phyloP scores from a whole-genome alignment of 1,284 basidiomycete species.

The Sanghuangporus sanghuang region DNA sequence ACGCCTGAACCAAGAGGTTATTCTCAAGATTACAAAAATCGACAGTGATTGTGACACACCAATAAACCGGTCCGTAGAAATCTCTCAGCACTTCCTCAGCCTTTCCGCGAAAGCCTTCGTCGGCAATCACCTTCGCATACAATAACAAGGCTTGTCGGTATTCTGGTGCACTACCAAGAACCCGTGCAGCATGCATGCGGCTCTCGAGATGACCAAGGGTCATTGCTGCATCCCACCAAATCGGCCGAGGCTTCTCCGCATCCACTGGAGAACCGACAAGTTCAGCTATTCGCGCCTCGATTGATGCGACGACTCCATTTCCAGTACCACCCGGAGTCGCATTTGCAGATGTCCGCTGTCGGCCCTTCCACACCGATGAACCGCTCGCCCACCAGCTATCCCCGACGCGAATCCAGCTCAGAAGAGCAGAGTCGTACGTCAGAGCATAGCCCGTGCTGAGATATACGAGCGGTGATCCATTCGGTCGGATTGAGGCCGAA shows the following conservation, averaged over 20 bases:
- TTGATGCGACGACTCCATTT: slow-evolving; percentile 40
- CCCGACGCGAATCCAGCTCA: slow-evolving; percentile 67
- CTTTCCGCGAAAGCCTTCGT: slow-evolving; percentile 80
- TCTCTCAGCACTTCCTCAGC: slow-evolving; percentile 87
- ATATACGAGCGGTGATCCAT: slow-evolving; percentile 73
- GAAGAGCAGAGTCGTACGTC: slow-evolving; percentile 67
- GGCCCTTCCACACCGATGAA: slow-evolving; percentile 75
- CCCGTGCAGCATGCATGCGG: slow-evolving; percentile 63
- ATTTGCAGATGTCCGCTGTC: slow-evolving; percentile 41
- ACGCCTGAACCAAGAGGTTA: slow-evolving; percentile 42
- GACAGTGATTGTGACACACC: slow-evolving; percentile 40
- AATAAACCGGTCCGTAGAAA: slow-evolving; percentile 82
- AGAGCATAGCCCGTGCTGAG: slow-evolving; percentile 71
- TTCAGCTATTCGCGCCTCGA: slow-evolving; percentile 55
- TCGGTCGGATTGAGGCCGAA: slow-evolving; percentile 63
- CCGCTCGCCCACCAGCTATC: slow-evolving; percentile 79
- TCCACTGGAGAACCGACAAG: slow-evolving; percentile 24
- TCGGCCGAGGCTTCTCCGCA: slow-evolving; percentile 40
- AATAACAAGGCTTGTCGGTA: slow-evolving; percentile 70
- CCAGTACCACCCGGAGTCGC: slow-evolving; percentile 19
- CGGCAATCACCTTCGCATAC: slow-evolving; percentile 80
- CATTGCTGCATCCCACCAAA: slow-evolving; percentile 76
- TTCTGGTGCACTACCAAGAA: slow-evolving; percentile 77
- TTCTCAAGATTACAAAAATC: neutral
- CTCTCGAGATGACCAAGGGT: slow-evolving; percentile 84